Evolutionary conservation across 495 filamentous ascomycete genomes (phyloP), one percentile per base, ranked within the genome.

Genomic region (Talaromyces borbonicus): DNA sequence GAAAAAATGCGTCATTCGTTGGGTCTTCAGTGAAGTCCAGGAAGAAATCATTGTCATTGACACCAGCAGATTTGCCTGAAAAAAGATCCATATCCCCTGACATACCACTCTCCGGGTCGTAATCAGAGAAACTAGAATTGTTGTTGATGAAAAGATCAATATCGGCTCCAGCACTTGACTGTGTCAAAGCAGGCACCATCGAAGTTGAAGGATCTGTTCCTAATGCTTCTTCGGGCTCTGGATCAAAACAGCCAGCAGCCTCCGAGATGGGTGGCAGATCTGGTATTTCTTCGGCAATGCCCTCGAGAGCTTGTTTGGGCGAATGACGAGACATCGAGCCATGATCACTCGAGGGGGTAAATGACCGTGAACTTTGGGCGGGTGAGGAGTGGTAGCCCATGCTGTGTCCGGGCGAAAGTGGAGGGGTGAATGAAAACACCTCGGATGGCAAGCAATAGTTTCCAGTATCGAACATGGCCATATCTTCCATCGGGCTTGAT

Each of bases 81-180:
- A 67, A 69, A 8, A 67, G 49, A 20, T 66, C 63, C 41, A 68
- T 56, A 19, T 55, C 52, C 25, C 43, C 46, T 11, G 51, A 58
- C 23, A 72, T 65, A 8, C 59, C 51, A 8, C 61, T 52, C 1
- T 54, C 25, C 33, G 65, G 62, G 19, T 61, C 52, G 31, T 63
- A 61, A 19, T 59, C 58, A 7, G 65, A 59, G 46, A 66, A 68
- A 14, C 53, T 41, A 15, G 63, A 44, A 46, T 65, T 65, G 48
- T 66, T 60, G 30, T 54, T 65, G 50, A 72, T 68, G 51, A 69
- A 72, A 23, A 68, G 58, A 50, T 69, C 68, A n/a, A 72, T 65
- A 31, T 72, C 66, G 1, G 68, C 67, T 22, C 61, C 60, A 16
- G 63, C 53, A 1, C 62, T 61, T 2, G 63, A 65, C 20, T 62